Percentiles rank a stretch among this genome's conserved stretches.
phyloP scores from a whole-genome alignment of 106 monocot genomes.

The Narthecium ossifragum region DNA sequence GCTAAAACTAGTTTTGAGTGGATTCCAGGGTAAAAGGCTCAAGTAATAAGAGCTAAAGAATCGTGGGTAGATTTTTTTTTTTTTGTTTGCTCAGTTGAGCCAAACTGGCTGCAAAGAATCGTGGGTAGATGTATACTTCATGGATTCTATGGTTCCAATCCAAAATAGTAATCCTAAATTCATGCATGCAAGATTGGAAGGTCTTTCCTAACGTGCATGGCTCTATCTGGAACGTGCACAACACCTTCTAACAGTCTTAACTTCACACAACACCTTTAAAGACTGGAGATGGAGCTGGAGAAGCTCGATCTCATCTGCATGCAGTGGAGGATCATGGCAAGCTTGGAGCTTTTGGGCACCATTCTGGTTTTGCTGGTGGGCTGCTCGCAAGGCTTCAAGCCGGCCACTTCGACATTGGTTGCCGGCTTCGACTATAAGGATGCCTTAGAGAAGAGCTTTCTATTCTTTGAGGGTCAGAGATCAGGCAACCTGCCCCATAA shows the following conservation, averaged over 20 bases:
- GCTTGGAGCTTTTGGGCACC: not conserved
- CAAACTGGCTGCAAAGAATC: too few species aligned
- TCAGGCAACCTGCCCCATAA: slow-evolving; percentile 73
- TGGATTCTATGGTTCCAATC: too few species aligned
- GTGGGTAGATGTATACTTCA: too few species aligned
- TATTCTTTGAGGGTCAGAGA: slow-evolving; percentile 97
- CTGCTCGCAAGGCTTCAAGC: too few species aligned
- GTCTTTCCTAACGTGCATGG: slow-evolving; percentile 28
- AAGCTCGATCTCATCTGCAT: not conserved
- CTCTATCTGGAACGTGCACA: too few species aligned
- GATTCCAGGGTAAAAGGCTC: too few species aligned
- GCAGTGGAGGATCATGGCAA: not conserved
- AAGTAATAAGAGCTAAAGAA: too few species aligned
- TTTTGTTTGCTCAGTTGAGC: too few species aligned
- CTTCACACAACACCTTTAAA: not conserved
- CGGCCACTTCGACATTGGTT: not conserved
- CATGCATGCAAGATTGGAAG: too few species aligned
- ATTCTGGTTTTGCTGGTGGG: not conserved
- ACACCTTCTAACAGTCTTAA: not conserved
- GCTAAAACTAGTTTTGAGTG: too few species aligned
- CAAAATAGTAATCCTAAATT: too few species aligned
- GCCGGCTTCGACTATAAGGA: slow-evolving; percentile 41
- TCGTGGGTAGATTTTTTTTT: too few species aligned
- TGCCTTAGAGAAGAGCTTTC: slow-evolving; percentile 67
- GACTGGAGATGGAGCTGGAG: not conserved